Percentiles rank a stretch among this genome's conserved stretches.
Evolutionary conservation across 768 basidiomycete species (phyloP).

Genomic region (Collybia sp.): DNA sequence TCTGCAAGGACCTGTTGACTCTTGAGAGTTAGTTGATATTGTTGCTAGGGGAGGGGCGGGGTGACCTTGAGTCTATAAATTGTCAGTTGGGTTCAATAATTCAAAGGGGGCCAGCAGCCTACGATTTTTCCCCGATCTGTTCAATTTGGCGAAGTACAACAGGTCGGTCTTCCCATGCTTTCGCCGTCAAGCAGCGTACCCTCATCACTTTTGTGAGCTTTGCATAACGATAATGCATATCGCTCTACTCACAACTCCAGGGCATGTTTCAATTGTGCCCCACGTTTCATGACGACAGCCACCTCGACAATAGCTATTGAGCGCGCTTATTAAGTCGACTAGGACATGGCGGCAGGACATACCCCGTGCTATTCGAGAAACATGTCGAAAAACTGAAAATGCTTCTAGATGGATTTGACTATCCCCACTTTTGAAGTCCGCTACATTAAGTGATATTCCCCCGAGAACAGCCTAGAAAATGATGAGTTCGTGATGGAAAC

Average conservation of each 20-base stretch:
- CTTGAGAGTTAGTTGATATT: neutral
- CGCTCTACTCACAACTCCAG: slow-evolving; percentile 62
- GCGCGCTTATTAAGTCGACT: too few species aligned
- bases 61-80: neutral
- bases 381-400: slow-evolving; percentile 66
- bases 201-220: slow-evolving; percentile 27
- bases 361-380: slow-evolving; percentile 76
- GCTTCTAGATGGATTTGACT: slow-evolving; percentile 73
- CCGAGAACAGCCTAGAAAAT: slow-evolving; percentile 60
- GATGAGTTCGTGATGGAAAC: slow-evolving; percentile 1
- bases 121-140: slow-evolving; percentile 93
- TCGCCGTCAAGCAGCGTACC: slow-evolving; percentile 72
- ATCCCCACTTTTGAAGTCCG: slow-evolving; percentile 69
- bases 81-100: slow-evolving; percentile 4
- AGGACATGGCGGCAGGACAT: slow-evolving; percentile 6
- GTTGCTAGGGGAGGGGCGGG: neutral
- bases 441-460: slow-evolving; percentile 60
- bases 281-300: slow-evolving; percentile 59
- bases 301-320: slow-evolving; percentile 72
- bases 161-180: slow-evolving; percentile 89
- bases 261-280: slow-evolving; percentile 64
- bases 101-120: slow-evolving; percentile 17
- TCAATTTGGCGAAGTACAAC: slow-evolving; percentile 83
- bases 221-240: neutral
- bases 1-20: slow-evolving; percentile 64